Conservation (phyloP, 2,329 filamentous ascomycete genomes). For the Pseudopithomyces chartarum region DNA sequence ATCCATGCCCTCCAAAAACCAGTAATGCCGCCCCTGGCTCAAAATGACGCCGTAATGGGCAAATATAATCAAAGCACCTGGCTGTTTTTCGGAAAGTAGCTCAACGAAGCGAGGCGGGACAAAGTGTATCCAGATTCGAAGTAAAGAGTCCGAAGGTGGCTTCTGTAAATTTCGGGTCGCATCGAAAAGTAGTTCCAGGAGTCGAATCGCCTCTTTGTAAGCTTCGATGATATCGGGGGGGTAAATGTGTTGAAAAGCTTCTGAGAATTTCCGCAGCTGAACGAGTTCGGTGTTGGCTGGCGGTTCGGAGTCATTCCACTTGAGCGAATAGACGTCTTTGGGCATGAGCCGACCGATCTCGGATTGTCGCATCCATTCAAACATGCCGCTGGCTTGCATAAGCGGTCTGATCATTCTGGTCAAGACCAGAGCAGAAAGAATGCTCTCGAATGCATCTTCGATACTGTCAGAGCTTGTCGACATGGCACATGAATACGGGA, state of each 20-base stretch:
- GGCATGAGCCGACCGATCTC: conserved; percentile 17
- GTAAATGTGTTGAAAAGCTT: conserved; percentile 14
- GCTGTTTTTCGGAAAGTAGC: conserved; percentile 23
- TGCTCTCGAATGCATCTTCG: conserved; percentile 13
- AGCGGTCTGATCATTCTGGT: conserved; percentile 17
- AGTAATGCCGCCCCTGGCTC: conserved; percentile 12
- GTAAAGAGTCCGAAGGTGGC: conserved; percentile 14
- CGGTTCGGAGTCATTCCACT: conserved; percentile 5
- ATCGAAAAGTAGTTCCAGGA: conserved; percentile 15
- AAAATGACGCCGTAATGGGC: conserved; percentile 37
- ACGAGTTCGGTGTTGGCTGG: conserved; percentile 13
- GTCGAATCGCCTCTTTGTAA: conserved; percentile 16
- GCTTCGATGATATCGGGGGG: conserved; percentile 20
- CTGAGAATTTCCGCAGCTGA: conserved; percentile 16
- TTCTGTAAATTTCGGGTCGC: background rate
- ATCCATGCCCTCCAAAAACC: conserved; percentile 18
- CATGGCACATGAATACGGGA: conserved; percentile 20
- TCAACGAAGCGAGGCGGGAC: conserved; percentile 19
- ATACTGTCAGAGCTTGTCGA: conserved; percentile 1
- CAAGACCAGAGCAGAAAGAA: conserved; percentile 17
- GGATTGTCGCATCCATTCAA: conserved; percentile 8
- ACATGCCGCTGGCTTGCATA: conserved; percentile 8
- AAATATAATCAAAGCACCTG: conserved; percentile 33
- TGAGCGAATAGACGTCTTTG: conserved; percentile 11
- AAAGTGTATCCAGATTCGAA: conserved; percentile 18